A percentile compares a stretch with the other conserved stretches of the same genome.
These are phyloP conservation scores for Pyrus betulifolia DNA, from an alignment of 306 rosid genomes.

Conservation along the genomic window DNA sequence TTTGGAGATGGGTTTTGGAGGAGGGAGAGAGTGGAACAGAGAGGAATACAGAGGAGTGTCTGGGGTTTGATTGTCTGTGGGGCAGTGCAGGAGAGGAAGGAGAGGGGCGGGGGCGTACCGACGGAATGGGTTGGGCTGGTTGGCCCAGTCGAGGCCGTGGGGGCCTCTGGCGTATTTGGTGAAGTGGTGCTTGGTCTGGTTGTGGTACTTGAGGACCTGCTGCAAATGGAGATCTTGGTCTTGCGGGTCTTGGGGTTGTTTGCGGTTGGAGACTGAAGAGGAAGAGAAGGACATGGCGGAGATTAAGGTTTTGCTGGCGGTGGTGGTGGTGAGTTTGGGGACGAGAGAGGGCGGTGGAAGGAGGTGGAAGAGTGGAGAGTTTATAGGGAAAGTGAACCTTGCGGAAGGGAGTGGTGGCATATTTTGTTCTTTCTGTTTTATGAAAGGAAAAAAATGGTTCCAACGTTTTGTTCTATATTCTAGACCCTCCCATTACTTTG, in stretches of 20 bases:
- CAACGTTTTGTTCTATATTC: background rate
- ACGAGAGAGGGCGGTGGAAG: constrained; percentile 36
- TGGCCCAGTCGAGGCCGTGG: constrained; percentile 89
- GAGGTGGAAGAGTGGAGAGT: constrained; percentile 21
- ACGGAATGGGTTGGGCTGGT: constrained; percentile 98
- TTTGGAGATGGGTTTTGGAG: constrained; percentile 61
- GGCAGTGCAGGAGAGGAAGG: constrained; percentile 53
- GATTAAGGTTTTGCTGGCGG: background rate
- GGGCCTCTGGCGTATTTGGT: constrained; percentile 74
- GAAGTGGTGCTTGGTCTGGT: constrained; percentile 72
- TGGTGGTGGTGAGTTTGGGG: background rate
- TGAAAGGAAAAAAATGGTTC: background rate
- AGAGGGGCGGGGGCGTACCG: constrained; percentile 60
- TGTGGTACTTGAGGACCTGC: constrained; percentile 60
- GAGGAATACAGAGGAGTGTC: constrained; percentile 60
- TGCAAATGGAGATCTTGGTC: constrained; percentile 32
- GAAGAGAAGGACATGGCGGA: constrained; percentile 43
- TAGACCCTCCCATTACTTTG: background rate
- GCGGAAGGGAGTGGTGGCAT: constrained; percentile 31
- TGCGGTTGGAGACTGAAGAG: constrained; percentile 20
- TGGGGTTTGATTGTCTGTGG: constrained; percentile 12
- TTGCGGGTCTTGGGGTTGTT: constrained; percentile 7
- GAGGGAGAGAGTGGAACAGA: constrained; percentile 53
- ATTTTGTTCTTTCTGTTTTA: background rate
- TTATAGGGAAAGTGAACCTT: constrained; percentile 14